Percentiles rank a stretch among this genome's conserved stretches.
These are phyloP conservation scores for Acidomyces sp. DNA, from an alignment of 495 filamentous ascomycete genomes.

Conservation along the genomic window DNA sequence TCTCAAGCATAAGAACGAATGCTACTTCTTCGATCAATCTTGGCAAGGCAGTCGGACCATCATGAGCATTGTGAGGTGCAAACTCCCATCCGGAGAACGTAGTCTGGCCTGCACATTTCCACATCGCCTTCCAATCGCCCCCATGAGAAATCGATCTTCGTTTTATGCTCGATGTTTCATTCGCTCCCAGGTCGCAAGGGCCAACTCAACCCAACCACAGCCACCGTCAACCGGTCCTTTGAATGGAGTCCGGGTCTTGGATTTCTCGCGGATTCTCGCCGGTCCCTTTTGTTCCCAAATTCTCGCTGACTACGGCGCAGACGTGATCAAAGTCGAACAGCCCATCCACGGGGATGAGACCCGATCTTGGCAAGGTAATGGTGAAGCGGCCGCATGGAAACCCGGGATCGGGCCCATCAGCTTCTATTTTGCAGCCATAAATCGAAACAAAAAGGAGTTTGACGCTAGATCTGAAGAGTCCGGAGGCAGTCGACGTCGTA, in stretches of 20 bases:
- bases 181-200: too few relatives aligned
- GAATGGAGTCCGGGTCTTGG: slow-evolving; percentile 16
- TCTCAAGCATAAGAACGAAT: too few relatives aligned
- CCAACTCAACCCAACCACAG: slow-evolving; percentile 1
- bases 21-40: too few relatives aligned
- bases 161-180: too few relatives aligned
- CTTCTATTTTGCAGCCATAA: slow-evolving; percentile 22
- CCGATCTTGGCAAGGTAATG: slow-evolving; percentile 19
- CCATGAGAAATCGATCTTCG: too few relatives aligned
- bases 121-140: too few relatives aligned
- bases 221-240: slow-evolving; percentile 11
- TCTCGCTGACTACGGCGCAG: slow-evolving; percentile 22
- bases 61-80: too few relatives aligned
- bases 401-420: slow-evolving; percentile 15
- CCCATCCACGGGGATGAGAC: slow-evolving; percentile 20
- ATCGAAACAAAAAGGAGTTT: slow-evolving; percentile 22
- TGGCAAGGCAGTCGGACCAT: too few relatives aligned
- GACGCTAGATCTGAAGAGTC: slow-evolving; percentile 20
- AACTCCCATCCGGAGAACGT: too few relatives aligned
- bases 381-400: slow-evolving; percentile 19
- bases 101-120: too few relatives aligned
- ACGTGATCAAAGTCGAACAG: slow-evolving; percentile 27
- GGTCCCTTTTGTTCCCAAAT: slow-evolving; percentile 22
- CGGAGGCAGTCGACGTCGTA: slow-evolving; percentile 14
- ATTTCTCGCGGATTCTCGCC: slow-evolving; percentile 21